phyloP scores from a whole-genome alignment of 305 asterid species.

The Fraxinus ornus region DNA sequence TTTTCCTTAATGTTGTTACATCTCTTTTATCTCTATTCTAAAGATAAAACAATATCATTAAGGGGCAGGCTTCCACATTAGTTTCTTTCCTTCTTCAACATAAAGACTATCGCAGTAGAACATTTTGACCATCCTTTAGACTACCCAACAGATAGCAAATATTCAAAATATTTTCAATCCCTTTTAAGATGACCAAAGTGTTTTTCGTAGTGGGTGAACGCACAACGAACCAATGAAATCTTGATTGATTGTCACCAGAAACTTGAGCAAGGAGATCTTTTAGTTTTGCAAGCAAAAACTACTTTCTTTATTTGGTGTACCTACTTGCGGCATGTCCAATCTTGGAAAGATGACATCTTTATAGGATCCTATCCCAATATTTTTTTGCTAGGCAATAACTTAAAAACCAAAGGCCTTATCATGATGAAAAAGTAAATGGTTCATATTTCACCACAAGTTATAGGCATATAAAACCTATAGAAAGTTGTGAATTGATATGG shows the following conservation, averaged over 20 bases:
- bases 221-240: neutral
- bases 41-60: neutral
- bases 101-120: neutral
- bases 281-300: neutral
- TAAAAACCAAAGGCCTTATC: neutral
- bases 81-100: neutral
- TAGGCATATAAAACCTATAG: neutral
- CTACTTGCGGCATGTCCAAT: neutral
- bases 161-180: neutral
- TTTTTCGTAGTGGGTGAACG: neutral
- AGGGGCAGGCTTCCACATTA: neutral
- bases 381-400: neutral
- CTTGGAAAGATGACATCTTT: neutral
- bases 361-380: neutral
- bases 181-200: neutral
- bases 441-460: neutral
- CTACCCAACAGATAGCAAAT: neutral
- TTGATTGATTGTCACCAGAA: neutral
- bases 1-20: neutral
- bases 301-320: neutral
- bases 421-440: neutral
- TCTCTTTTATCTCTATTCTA: neutral
- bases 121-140: neutral
- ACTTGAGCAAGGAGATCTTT: neutral
- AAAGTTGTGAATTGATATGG: neutral